Evolutionary conservation across 169 alveolate species (phyloP).

Genomic region (Eimeria zaria): DNA sequence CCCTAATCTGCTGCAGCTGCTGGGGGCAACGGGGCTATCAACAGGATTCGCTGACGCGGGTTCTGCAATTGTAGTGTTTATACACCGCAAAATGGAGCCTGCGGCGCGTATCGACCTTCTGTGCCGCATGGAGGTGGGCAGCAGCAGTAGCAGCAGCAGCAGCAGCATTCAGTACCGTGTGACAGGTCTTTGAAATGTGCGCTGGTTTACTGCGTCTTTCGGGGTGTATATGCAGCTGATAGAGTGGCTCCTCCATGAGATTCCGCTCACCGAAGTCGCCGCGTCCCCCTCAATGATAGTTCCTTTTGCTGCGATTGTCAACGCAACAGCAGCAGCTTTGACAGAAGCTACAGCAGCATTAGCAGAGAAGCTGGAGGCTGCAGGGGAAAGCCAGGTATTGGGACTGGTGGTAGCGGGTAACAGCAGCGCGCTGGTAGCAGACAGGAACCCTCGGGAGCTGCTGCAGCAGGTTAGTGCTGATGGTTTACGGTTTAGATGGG

Average conservation of each 20-base stretch:
- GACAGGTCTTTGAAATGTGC: not conserved
- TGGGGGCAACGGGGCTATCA: conserved; percentile 52
- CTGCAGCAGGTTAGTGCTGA: conserved; percentile 42
- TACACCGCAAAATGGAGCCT: conserved; percentile 74
- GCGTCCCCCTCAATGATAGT: conserved; percentile 41
- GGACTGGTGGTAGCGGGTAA: not conserved
- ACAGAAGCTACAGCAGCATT: conserved; percentile 35
- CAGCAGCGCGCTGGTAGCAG: conserved; percentile 39
- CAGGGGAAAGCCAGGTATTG: not conserved
- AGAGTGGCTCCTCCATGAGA: conserved; percentile 55
- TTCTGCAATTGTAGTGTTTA: conserved; percentile 71
- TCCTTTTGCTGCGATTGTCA: conserved; percentile 17
- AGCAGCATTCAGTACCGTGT: not conserved
- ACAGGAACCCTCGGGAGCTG: conserved; percentile 45
- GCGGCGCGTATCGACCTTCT: conserved; percentile 60
- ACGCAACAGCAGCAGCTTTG: conserved; percentile 56
- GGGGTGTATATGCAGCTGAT: not conserved
- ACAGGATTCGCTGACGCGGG: conserved; percentile 63
- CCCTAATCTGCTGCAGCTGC: conserved; percentile 51
- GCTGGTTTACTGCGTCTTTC: not conserved
- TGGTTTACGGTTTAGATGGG: no score
- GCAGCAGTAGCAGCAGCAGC: not conserved
- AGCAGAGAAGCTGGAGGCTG: conserved; percentile 67
- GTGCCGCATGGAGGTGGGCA: conserved; percentile 71
- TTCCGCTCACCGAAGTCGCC: conserved; percentile 38